Conservation (phyloP, 1,284 basidiomycete species). For the Malassezia dermatis region DNA sequence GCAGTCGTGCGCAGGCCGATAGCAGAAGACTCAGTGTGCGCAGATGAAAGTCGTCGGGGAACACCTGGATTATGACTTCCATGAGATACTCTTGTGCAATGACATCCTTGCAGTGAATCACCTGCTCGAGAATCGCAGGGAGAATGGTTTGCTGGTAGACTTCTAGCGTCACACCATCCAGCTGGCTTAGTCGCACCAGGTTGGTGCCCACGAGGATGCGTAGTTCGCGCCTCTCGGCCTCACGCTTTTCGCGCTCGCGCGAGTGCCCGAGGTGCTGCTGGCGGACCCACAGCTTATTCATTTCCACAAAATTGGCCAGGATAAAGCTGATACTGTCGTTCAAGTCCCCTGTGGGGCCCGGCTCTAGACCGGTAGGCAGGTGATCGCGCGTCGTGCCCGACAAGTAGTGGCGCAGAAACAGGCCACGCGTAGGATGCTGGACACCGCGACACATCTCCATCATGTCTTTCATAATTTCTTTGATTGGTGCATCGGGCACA, state of each 20-base stretch:
- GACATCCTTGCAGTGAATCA: constrained; percentile 47
- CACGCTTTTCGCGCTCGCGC: constrained; percentile 45
- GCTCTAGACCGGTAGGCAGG: constrained; percentile 37
- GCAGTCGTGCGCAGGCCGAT: constrained; percentile 44
- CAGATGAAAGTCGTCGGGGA: constrained; percentile 47
- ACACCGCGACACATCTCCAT: constrained; percentile 48
- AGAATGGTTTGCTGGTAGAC: constrained; percentile 42
- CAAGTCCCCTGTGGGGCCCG: constrained; percentile 39
- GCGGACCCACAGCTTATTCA: constrained; percentile 48
- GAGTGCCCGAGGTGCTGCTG: constrained; percentile 47
- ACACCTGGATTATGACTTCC: constrained; percentile 48
- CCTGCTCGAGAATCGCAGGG: constrained; percentile 45
- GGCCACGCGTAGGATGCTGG: constrained; percentile 45
- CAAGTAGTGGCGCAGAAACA: constrained; percentile 47
- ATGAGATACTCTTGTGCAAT: constrained; percentile 48
- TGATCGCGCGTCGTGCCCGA: constrained; percentile 45
- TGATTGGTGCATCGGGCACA: constrained; percentile 46
- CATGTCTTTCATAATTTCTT: constrained; percentile 48
- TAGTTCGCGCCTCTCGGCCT: constrained; percentile 43
- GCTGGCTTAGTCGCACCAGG: constrained; percentile 46
- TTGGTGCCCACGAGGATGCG: constrained; percentile 47
- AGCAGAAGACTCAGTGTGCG: constrained; percentile 42
- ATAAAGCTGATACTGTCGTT: constrained; percentile 46
- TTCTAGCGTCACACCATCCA: constrained; percentile 44
- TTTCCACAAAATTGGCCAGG: constrained; percentile 47